Conservation (phyloP, 805 yeast species). For the Hanseniaspora mollemarum region DNA sequence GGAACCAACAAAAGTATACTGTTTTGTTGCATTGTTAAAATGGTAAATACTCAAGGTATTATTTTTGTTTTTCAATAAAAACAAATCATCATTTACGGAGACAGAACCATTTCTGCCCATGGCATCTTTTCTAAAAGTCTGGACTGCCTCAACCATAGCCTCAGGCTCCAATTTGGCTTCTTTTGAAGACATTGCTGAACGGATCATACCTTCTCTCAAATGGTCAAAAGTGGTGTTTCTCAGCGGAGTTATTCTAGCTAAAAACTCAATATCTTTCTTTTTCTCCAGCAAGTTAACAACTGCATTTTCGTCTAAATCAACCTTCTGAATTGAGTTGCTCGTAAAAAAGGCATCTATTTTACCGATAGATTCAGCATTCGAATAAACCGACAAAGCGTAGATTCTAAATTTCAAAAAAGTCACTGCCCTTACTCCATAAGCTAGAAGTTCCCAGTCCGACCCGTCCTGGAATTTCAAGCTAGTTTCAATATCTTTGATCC, state of each 20-base stretch:
- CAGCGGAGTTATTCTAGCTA: constrained; percentile 71
- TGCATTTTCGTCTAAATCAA: constrained; percentile 35
- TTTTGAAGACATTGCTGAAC: constrained; percentile 62
- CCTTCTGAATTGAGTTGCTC: constrained; percentile 33
- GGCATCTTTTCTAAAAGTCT: constrained; percentile 46
- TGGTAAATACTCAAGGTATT: constrained; percentile 40
- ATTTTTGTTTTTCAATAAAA: constrained; percentile 41
- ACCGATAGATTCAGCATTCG: constrained; percentile 47
- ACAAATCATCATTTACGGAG: constrained; percentile 58
- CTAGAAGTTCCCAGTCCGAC: constrained; percentile 46
- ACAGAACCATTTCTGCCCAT: constrained; percentile 58
- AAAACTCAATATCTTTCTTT: constrained; percentile 43
- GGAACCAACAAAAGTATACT: constrained; percentile 41
- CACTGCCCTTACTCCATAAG: constrained; percentile 72
- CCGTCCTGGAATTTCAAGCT: constrained; percentile 24
- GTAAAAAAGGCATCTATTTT: constrained; percentile 33
- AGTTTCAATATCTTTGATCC: constrained; percentile 41
- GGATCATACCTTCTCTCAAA: constrained; percentile 75
- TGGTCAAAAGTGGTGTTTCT: constrained; percentile 88
- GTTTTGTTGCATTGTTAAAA: constrained; percentile 27
- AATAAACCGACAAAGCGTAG: constrained; percentile 75
- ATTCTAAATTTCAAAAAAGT: constrained; percentile 75
- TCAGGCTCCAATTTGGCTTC: constrained; percentile 42
- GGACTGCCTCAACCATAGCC: constrained; percentile 49
- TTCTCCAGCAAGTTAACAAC: constrained; percentile 44